Conservation (phyloP, 768 basidiomycete genomes). For the Mycena epipterygia region DNA sequence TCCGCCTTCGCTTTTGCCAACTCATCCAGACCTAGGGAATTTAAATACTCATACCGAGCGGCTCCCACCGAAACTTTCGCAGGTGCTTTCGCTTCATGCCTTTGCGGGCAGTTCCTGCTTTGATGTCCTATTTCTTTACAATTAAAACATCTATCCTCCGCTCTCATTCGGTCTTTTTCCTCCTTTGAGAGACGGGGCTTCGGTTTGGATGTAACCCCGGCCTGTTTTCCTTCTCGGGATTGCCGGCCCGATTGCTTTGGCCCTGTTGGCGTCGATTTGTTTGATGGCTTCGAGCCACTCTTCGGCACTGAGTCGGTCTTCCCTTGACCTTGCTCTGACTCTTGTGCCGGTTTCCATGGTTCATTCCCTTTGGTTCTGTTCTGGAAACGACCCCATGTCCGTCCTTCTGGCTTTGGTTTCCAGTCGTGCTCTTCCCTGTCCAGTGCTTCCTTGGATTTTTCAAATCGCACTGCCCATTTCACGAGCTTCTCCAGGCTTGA, state of each 20-base stretch:
- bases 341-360: not conserved
- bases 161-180: constrained; percentile 29
- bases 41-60: constrained; percentile 11
- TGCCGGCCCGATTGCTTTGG: not conserved
- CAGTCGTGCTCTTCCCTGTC: constrained; percentile 9
- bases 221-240: not conserved
- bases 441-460: too few relatives aligned
- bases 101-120: constrained; percentile 37
- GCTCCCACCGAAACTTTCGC: constrained; percentile 1
- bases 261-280: not conserved
- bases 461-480: not conserved
- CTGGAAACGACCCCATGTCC: constrained; percentile 8
- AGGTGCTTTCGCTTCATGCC: constrained; percentile 28
- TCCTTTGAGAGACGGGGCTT: constrained; percentile 20
- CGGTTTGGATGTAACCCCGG: not conserved
- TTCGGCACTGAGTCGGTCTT: not conserved
- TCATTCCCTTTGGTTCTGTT: constrained; percentile 16
- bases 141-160: constrained; percentile 39
- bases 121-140: constrained; percentile 41
- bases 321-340: not conserved
- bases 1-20: constrained; percentile 5
- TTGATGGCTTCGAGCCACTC: not conserved
- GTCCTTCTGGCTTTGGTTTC: constrained; percentile 17
- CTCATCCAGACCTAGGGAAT: too few relatives aligned
- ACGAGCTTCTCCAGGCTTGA: not conserved